Percentiles rank a stretch among this genome's conserved stretches.
phyloP scores from a whole-genome alignment of 2,329 filamentous ascomycete species.

The Ophiostoma piceae region DNA sequence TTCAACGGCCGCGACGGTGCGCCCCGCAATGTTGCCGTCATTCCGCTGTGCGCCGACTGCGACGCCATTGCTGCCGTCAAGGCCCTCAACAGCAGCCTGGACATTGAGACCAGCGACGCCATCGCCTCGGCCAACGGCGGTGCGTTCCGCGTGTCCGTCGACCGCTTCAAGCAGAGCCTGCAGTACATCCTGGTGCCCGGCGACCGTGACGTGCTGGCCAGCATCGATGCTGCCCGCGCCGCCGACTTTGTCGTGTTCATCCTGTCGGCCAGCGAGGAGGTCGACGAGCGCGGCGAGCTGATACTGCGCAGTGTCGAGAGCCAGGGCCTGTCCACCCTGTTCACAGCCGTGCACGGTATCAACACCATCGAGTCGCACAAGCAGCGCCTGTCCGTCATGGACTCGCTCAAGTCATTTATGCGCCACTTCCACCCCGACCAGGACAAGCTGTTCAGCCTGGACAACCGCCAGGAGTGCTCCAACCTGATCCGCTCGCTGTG shows the following conservation, averaged over 20 bases:
- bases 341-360: constrained; percentile 76
- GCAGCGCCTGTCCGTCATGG: constrained; percentile 66
- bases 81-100: constrained; percentile 70
- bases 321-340: constrained; percentile 89
- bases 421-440: constrained; percentile 90
- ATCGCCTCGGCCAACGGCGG: constrained; percentile 12
- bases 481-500: constrained; percentile 89
- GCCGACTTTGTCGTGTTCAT: constrained; percentile 90
- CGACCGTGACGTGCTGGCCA: constrained; percentile 66
- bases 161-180: constrained; percentile 91
- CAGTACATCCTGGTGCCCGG: constrained; percentile 66
- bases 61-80: constrained; percentile 63
- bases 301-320: constrained; percentile 83
- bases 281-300: constrained; percentile 77
- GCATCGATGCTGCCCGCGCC: constrained; percentile 77
- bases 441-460: constrained; percentile 84
- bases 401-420: constrained; percentile 86
- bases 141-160: constrained; percentile 60
- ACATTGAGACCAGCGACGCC: constrained; percentile 60
- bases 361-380: constrained; percentile 75
- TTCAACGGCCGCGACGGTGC: constrained; percentile 85
- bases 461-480: constrained; percentile 82
- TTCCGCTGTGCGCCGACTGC: constrained; percentile 72
- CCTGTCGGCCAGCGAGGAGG: constrained; percentile 74
- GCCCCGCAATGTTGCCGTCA: constrained; percentile 78